phyloP scores from a whole-genome alignment of 2,329 filamentous ascomycete species.

The Scolecobasidium constrictum region DNA sequence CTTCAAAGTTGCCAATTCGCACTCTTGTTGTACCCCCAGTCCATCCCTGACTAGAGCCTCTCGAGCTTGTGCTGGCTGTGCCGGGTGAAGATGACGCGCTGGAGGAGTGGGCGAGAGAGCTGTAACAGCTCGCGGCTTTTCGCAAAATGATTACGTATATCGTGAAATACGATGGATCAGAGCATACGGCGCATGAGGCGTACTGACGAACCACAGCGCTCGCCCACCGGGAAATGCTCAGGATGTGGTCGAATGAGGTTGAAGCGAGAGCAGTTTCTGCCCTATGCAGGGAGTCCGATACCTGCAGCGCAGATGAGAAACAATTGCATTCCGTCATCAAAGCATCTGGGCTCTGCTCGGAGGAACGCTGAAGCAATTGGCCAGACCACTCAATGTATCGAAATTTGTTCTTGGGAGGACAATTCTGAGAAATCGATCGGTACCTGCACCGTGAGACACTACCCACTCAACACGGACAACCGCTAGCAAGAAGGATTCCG shows the following conservation, averaged over 20 bases:
- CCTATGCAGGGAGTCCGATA: conserved; percentile 9
- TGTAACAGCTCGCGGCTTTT: conserved; percentile 7
- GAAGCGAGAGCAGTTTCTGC: conserved; percentile 6
- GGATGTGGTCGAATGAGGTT: conserved; percentile 7
- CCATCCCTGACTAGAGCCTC: conserved; percentile 1
- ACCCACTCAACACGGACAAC: background rate
- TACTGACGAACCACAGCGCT: conserved; percentile 7
- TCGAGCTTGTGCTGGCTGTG: conserved; percentile 6
- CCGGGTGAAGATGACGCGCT: conserved; percentile 2
- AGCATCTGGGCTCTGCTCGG: background rate
- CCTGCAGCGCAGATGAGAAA: conserved; percentile 9
- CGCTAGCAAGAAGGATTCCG: background rate
- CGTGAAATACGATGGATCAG: conserved; percentile 8
- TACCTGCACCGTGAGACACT: too few relatives aligned
- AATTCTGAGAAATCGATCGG: too few relatives aligned
- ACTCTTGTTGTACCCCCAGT: background rate
- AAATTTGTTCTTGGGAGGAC: too few relatives aligned
- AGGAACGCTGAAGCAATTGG: too few relatives aligned
- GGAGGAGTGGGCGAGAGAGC: conserved; percentile 3
- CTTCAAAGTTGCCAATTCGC: conserved; percentile 9
- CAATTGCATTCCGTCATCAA: conserved; percentile 9
- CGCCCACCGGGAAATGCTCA: conserved; percentile 6
- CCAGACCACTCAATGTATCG: too few relatives aligned
- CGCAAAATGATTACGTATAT: conserved; percentile 9
- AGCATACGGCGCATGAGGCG: conserved; percentile 6